Conservation (phyloP, 331 rosid genomes). For the Spiraea crenata region DNA sequence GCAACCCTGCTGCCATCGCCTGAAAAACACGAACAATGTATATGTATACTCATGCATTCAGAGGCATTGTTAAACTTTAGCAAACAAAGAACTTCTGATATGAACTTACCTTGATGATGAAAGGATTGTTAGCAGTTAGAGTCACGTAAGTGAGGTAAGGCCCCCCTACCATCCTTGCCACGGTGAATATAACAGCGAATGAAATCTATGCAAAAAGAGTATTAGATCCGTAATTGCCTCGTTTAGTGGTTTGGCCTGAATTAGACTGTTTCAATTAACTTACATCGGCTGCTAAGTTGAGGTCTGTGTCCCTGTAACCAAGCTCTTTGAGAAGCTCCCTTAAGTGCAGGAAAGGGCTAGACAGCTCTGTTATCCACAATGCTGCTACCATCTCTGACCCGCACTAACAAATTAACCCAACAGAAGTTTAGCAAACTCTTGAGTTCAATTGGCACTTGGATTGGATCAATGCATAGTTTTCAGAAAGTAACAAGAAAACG, state of each 20-base stretch:
- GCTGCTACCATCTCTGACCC: constrained; percentile 79
- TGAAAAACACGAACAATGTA: constrained; percentile 7
- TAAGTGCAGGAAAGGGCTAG: constrained; percentile 84
- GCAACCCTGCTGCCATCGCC: constrained; percentile 75
- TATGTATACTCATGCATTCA: too few species aligned
- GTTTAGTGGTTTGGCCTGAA: too few species aligned
- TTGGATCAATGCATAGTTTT: too few species aligned
- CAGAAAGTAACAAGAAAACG: neutral
- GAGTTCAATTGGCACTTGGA: too few species aligned
- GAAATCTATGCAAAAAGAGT: constrained; percentile 36
- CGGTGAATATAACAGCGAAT: constrained; percentile 67
- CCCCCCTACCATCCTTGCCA: constrained; percentile 73
- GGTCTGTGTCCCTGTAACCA: constrained; percentile 60
- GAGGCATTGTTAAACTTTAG: too few species aligned
- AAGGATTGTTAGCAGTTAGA: constrained; percentile 55
- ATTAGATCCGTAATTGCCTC: neutral
- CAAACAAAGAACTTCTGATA: too few species aligned
- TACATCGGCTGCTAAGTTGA: constrained; percentile 79
- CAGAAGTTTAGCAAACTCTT: neutral
- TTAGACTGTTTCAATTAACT: constrained; percentile 15
- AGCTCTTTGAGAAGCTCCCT: constrained; percentile 80
- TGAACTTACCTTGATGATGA: constrained; percentile 61
- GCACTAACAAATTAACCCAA: constrained; percentile 40
- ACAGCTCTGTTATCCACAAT: constrained; percentile 76
- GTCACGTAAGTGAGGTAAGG: constrained; percentile 63